Evolutionary conservation across 495 filamentous ascomycete genomes (phyloP).

Genomic region (Hypoxylon intermedium): DNA sequence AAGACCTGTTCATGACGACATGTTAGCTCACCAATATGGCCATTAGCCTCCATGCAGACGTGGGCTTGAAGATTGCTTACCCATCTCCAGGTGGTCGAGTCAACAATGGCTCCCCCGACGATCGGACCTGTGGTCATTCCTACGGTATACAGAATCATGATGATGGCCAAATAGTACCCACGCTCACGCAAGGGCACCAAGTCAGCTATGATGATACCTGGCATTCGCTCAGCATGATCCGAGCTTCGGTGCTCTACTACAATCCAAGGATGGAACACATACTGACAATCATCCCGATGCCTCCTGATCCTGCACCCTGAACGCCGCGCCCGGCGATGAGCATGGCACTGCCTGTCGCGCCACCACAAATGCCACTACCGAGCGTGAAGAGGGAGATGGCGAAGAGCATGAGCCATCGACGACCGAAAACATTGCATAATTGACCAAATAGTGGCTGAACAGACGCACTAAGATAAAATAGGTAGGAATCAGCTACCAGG

Average conservation of each 20-base stretch:
- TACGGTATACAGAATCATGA: conserved; percentile 75
- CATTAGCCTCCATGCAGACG: no score
- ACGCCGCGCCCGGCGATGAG: conserved; percentile 77
- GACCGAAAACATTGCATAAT: conserved; percentile 59
- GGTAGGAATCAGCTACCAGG: no score
- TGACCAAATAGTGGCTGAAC: conserved; percentile 51
- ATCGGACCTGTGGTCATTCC: conserved; percentile 77
- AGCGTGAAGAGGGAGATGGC: conserved; percentile 50
- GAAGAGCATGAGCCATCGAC: conserved; percentile 53
- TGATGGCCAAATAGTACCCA: conserved; percentile 62
- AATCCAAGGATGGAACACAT: not conserved
- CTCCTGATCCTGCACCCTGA: conserved; percentile 83
- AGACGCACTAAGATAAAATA: conserved; percentile 19
- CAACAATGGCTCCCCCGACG: conserved; percentile 77
- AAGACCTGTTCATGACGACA: no score
- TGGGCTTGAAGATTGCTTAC: no score
- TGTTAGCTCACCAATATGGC: no score
- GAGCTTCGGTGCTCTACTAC: no score
- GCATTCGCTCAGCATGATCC: conserved; percentile 49
- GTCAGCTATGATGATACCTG: conserved; percentile 65
- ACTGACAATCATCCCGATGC: conserved; percentile 47
- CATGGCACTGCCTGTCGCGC: conserved; percentile 54
- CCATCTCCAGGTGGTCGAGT: conserved; percentile 38
- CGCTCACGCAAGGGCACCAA: conserved; percentile 73
- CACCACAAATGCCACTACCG: conserved; percentile 54